Evolutionary conservation across 2,329 filamentous ascomycete species (phyloP), one percentile per base, ranked within the genome.

Genomic region (Microsporum audouinii): DNA sequence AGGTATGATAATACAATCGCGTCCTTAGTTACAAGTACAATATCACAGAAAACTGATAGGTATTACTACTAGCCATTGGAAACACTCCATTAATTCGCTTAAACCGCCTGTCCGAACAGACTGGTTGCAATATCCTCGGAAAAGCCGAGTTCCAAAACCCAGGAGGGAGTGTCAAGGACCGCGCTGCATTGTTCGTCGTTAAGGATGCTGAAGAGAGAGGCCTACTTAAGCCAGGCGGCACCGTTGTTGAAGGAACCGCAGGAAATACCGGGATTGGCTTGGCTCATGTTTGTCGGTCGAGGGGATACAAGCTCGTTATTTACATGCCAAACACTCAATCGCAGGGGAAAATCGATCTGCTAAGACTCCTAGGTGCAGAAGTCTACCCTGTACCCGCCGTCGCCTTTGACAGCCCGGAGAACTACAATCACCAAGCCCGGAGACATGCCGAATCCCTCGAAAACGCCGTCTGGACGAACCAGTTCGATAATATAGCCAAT

Each of bases 291-390:
- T 97, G 94, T 78, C 85, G 92, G 63, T 89, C 87, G 41, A 88
- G 87, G 69, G 94, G 92, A 45, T 97, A 99, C 82, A 88, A 88
- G 73, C 85, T 96, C 58, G 91, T 97, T 71, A 99, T 99, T 73
- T 99, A 97, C 84, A 97, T 99, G 94, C 94, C 94, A 69, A 88
- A 99, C 80, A 97, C 92, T 57, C 94, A 97, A 78, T 95, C 91
- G 23, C 92, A 96, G 77, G 94, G 91, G 73, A 99, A 99, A 80
- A 89, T 99, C 72, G 94, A 97, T 74, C 82, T 99, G 59, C 80
- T 99, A 65, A 83, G 92, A 6, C 80, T 97, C 39, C 83, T 99
- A 7, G 94, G 94, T 66, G 94, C 94, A 31, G 91, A 97, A 75
- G 94, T 99, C 38, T 88, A 95, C 77, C 91, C 94, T 17, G 94